These are phyloP conservation scores for Sporothrix pallida DNA, from an alignment of 2,329 filamentous ascomycete species.

Conservation along the genomic window DNA sequence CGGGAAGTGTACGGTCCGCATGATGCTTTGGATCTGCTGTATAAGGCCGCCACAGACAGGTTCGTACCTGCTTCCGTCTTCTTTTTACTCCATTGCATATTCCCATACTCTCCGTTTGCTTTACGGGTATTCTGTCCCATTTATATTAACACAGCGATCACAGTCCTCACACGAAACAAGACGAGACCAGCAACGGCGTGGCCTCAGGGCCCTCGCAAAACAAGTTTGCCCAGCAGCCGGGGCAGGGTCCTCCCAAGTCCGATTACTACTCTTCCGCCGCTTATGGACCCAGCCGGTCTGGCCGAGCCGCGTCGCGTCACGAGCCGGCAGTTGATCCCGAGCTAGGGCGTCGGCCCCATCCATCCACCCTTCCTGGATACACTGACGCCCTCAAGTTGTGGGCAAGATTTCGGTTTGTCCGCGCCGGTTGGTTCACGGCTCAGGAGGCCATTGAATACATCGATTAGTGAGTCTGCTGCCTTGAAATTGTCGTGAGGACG, in stretches of 20 bases:
- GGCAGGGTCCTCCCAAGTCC: neutral
- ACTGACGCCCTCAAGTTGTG: conserved; percentile 81
- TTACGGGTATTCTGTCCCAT: too few species aligned
- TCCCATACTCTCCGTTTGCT: neutral
- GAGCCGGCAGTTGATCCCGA: conserved; percentile 55
- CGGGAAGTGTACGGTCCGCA: conserved; percentile 85
- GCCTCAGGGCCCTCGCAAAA: conserved; percentile 5
- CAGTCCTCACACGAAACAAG: conserved; percentile 31
- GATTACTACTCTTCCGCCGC: conserved; percentile 19
- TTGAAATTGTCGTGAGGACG: neutral
- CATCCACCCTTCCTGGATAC: conserved; percentile 61
- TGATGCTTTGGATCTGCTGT: conserved; percentile 88
- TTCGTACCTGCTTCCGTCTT: conserved; percentile 33
- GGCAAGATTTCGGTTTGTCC: conserved; percentile 91
- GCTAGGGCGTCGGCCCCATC: conserved; percentile 51
- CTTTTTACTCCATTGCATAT: neutral
- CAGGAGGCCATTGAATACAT: conserved; percentile 93
- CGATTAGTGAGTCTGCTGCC: conserved; percentile 69
- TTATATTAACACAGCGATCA: neutral
- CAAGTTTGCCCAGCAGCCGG: conserved; percentile 10
- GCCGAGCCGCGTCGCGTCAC: conserved; percentile 36
- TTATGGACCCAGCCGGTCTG: conserved; percentile 38
- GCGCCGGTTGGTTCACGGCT: conserved; percentile 94
- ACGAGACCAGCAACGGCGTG: conserved; percentile 1
- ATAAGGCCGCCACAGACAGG: conserved; percentile 78